phyloP scores from a whole-genome alignment of 306 rosid species.

The Rubus parviflorus region DNA sequence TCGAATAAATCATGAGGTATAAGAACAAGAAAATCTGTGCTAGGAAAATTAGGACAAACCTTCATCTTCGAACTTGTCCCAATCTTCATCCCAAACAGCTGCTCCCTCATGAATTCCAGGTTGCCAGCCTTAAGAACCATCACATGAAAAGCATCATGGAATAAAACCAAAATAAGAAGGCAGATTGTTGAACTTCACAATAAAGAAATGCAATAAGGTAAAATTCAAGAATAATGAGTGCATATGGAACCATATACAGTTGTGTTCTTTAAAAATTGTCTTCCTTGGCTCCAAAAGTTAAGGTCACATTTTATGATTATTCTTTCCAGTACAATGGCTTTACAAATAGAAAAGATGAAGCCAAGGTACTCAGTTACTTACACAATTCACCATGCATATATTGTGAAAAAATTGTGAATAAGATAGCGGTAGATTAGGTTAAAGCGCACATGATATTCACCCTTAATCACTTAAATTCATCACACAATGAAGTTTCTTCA shows the following conservation, averaged over 20 bases:
- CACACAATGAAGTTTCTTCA: not conserved
- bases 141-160: constrained; percentile 23
- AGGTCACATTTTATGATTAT: too few species aligned
- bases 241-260: not conserved
- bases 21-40: not conserved
- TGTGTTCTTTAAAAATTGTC: not conserved
- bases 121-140: constrained; percentile 79
- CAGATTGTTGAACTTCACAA: not conserved
- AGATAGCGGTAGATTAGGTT: too few species aligned
- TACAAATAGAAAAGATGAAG: too few species aligned
- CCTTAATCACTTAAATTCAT: not conserved
- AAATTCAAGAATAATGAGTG: not conserved
- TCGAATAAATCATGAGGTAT: not conserved
- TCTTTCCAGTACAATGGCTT: too few species aligned
- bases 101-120: constrained; percentile 80
- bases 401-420: too few species aligned
- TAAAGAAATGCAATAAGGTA: not conserved
- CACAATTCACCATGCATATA: too few species aligned
- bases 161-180: constrained; percentile 17
- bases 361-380: too few species aligned
- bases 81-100: constrained; percentile 95
- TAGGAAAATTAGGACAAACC: constrained; percentile 44
- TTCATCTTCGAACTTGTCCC: constrained; percentile 99
- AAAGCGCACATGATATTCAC: not conserved
- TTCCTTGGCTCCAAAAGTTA: too few species aligned